Percentiles rank a stretch among this genome's conserved stretches.
Conservation (phyloP, 805 yeast genomes). For the Candida boleticola region DNA sequence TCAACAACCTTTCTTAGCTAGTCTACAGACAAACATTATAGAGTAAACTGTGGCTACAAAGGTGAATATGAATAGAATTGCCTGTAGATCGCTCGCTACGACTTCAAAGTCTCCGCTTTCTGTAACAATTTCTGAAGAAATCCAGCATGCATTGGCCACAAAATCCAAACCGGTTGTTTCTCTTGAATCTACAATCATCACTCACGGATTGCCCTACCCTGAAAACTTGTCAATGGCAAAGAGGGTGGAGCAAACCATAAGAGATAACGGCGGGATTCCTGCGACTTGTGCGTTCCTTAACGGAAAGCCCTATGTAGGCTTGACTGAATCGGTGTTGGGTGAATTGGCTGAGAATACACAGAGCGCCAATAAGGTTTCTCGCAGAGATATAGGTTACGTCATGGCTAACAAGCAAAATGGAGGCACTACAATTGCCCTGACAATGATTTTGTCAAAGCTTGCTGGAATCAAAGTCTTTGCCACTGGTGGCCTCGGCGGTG, state of each 20-base stretch:
- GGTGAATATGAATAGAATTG: too few relatives aligned
- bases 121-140: slow-evolving; percentile 44
- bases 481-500: slow-evolving; percentile 94
- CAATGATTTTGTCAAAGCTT: slow-evolving; percentile 73
- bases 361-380: slow-evolving; percentile 56
- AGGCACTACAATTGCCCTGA: slow-evolving; percentile 88
- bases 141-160: slow-evolving; percentile 57
- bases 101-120: slow-evolving; percentile 8
- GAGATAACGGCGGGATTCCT: slow-evolving; percentile 68
- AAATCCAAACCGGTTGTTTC: slow-evolving; percentile 68
- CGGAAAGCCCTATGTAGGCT: slow-evolving; percentile 74
- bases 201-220: slow-evolving; percentile 88
- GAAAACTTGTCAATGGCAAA: slow-evolving; percentile 70
- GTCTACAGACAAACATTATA: too few relatives aligned
- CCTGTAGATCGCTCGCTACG: neutral
- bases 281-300: slow-evolving; percentile 79
- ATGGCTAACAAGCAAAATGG: slow-evolving; percentile 67
- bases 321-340: slow-evolving; percentile 46
- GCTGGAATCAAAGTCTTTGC: slow-evolving; percentile 86
- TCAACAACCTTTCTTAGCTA: too few relatives aligned
- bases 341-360: slow-evolving; percentile 41
- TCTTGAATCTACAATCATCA: slow-evolving; percentile 80
- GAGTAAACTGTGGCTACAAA: too few relatives aligned
- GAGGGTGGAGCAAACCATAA: slow-evolving; percentile 59
- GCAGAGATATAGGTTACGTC: slow-evolving; percentile 75